Evolutionary conservation across 2,329 filamentous ascomycete genomes (phyloP).

Genomic region (Macrophomina pseudophaseolina): DNA sequence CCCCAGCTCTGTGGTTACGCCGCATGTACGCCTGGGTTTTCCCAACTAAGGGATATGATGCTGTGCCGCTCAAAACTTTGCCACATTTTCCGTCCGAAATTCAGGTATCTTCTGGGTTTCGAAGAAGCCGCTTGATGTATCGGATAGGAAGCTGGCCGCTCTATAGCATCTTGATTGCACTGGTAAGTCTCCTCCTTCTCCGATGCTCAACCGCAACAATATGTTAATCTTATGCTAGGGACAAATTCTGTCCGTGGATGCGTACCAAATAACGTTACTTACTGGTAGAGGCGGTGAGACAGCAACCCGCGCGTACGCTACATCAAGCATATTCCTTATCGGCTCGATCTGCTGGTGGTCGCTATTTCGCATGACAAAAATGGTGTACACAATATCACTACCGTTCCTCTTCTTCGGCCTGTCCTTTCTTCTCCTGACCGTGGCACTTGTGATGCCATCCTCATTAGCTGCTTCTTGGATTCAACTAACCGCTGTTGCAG

Average conservation of each 20-base stretch:
- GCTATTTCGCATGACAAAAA: conserved; percentile 56
- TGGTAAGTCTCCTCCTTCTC: conserved; percentile 7
- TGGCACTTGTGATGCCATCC: conserved; percentile 33
- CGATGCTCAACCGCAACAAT: neutral
- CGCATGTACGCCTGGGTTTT: no score
- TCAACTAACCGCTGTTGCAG: conserved; percentile 56
- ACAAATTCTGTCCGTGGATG: conserved; percentile 28
- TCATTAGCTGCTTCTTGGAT: conserved; percentile 47
- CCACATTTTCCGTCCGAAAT: conserved; percentile 26
- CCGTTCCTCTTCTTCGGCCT: conserved; percentile 68
- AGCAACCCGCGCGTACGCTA: neutral
- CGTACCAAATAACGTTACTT: conserved; percentile 65
- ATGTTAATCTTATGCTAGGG: neutral
- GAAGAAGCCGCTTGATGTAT: conserved; percentile 30
- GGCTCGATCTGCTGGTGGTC: neutral
- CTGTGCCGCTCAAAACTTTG: no score
- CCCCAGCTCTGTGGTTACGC: no score
- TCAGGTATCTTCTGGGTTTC: neutral
- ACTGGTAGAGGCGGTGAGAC: conserved; percentile 65
- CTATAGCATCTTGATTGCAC: conserved; percentile 32
- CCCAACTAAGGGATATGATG: no score
- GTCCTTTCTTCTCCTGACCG: conserved; percentile 63
- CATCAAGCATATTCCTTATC: neutral
- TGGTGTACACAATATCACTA: conserved; percentile 61
- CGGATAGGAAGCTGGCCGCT: conserved; percentile 33